phyloP scores from a whole-genome alignment of 2,329 filamentous ascomycete genomes.

The Thyridium curvatum region DNA sequence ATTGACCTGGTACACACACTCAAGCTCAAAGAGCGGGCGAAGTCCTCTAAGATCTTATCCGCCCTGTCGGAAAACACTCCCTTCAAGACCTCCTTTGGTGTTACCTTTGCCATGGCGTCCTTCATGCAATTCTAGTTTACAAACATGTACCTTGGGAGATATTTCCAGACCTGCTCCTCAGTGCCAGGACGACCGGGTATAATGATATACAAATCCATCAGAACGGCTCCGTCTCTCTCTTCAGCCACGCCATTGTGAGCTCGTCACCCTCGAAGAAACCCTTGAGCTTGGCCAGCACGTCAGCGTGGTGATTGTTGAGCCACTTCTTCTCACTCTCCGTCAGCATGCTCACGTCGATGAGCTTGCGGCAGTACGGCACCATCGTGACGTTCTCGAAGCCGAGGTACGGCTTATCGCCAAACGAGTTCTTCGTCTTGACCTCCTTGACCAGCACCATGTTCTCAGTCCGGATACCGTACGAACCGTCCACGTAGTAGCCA shows the following conservation, averaged over 20 bases:
- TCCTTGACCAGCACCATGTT: conserved; percentile 91
- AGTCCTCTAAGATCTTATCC: conserved; percentile 34
- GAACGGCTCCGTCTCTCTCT: conserved; percentile 73
- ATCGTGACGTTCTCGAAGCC: conserved; percentile 97
- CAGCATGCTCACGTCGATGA: conserved; percentile 72
- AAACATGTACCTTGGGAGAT: conserved; percentile 1
- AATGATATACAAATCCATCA: conserved; percentile 13
- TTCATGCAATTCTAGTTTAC: conserved; percentile 43
- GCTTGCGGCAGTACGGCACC: conserved; percentile 86
- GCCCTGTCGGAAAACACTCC: conserved; percentile 51
- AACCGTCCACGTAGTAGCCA: conserved; percentile 93
- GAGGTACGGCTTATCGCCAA: conserved; percentile 89
- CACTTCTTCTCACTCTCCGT: conserved; percentile 72
- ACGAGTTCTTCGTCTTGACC: conserved; percentile 77
- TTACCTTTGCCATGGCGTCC: conserved; percentile 65
- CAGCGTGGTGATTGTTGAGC: conserved; percentile 79
- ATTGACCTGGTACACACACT: conserved; percentile 30
- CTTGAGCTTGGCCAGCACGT: conserved; percentile 77
- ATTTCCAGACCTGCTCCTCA: neutral
- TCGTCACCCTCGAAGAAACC: conserved; percentile 68
- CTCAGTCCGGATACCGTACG: conserved; percentile 92
- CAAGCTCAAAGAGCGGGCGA: conserved; percentile 27
- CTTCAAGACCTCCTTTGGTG: conserved; percentile 64
- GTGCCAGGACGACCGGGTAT: neutral
- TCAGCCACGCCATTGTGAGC: conserved; percentile 71